Evolutionary conservation across 2,329 filamentous ascomycete genomes (phyloP).

Genomic region (Aspergillus sp.): DNA sequence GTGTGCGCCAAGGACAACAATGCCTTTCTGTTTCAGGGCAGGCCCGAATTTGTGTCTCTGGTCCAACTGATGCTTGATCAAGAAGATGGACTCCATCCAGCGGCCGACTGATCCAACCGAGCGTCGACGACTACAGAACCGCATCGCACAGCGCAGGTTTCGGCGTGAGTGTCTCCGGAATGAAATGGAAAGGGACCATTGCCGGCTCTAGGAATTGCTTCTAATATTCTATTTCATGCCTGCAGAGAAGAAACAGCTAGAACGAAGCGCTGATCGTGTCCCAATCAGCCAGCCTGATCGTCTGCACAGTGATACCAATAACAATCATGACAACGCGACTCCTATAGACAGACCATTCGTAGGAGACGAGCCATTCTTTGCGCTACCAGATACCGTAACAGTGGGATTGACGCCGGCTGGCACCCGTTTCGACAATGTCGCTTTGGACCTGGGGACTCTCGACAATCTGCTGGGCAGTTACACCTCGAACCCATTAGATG

Average conservation of each 20-base stretch:
- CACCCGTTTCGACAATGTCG: not conserved
- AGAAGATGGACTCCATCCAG: slow-evolving; percentile 8
- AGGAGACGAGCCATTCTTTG: not conserved
- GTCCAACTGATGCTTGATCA: not conserved
- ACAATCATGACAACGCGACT: not conserved
- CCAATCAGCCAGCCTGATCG: not conserved
- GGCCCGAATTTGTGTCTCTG: not conserved
- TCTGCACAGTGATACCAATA: not conserved
- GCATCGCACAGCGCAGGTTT: slow-evolving; percentile 14
- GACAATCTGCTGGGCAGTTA: not conserved
- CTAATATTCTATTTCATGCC: not conserved
- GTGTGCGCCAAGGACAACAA: not conserved
- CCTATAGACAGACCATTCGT: not conserved
- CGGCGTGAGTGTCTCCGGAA: slow-evolving; percentile 1
- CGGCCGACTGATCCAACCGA: slow-evolving; percentile 5
- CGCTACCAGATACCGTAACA: not conserved
- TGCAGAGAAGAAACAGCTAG: slow-evolving; percentile 1
- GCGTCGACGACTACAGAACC: slow-evolving; percentile 13
- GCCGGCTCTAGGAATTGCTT: not conserved
- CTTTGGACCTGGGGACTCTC: not conserved
- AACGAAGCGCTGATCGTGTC: not conserved
- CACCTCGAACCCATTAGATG: not conserved
- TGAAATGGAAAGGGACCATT: not conserved
- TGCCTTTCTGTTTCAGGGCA: not conserved
- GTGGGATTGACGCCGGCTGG: not conserved